Conservation (phyloP, 2,329 filamentous ascomycete genomes). For the Thelonectria rubi region DNA sequence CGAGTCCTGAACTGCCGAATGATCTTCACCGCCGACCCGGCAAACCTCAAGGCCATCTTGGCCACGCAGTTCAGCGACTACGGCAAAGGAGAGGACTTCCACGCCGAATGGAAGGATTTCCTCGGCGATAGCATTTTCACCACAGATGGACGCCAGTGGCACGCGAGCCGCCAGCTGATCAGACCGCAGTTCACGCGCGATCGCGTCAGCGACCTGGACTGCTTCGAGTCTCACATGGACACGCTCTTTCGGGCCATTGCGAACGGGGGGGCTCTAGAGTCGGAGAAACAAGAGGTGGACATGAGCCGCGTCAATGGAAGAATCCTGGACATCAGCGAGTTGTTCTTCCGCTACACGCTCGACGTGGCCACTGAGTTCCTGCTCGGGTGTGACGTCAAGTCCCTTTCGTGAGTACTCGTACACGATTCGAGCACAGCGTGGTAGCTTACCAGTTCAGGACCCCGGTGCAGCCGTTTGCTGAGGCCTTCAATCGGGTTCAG, state of each 20-base stretch:
- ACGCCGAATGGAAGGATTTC: slow-evolving; percentile 78
- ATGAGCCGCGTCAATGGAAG: slow-evolving; percentile 67
- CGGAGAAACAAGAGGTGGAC: slow-evolving; percentile 71
- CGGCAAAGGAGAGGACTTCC: slow-evolving; percentile 81
- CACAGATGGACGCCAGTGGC: slow-evolving; percentile 83
- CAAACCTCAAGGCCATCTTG: slow-evolving; percentile 92
- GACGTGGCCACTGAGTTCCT: slow-evolving; percentile 90
- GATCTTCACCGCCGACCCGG: slow-evolving; percentile 81
- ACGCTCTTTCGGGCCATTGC: slow-evolving; percentile 75
- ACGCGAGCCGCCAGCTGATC: slow-evolving; percentile 80
- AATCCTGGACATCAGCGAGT: slow-evolving; percentile 73
- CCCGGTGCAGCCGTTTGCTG: slow-evolving; percentile 74
- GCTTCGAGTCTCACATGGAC: slow-evolving; percentile 82
- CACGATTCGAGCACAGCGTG: no score
- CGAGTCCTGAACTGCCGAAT: slow-evolving; percentile 65
- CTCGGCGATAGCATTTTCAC: slow-evolving; percentile 80
- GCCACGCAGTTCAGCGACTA: slow-evolving; percentile 86
- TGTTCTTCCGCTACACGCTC: slow-evolving; percentile 87
- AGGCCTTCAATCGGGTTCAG: slow-evolving; percentile 83
- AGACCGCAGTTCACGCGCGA: slow-evolving; percentile 88
- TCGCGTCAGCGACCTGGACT: slow-evolving; percentile 81
- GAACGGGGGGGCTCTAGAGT: slow-evolving; percentile 64
- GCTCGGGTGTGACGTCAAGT: slow-evolving; percentile 77
- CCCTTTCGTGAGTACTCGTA: slow-evolving; percentile 57
- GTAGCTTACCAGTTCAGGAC: slow-evolving; percentile 50